Percentiles rank a stretch among this genome's conserved stretches.
These are phyloP conservation scores for Vicia sativa DNA, from an alignment of 306 rosid species.

Conservation along the genomic window DNA sequence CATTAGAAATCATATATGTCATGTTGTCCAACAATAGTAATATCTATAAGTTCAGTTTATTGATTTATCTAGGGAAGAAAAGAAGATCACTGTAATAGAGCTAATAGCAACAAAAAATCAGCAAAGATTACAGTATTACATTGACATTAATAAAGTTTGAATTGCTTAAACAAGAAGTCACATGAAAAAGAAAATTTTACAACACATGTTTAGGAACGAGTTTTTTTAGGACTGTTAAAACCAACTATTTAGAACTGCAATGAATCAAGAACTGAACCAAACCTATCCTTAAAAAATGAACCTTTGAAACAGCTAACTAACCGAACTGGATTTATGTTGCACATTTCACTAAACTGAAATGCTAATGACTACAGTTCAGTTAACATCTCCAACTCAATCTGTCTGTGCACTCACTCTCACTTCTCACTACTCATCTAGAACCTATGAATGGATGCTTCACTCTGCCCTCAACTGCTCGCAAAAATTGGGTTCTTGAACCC, in stretches of 20 bases:
- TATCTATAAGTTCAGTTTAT: no score
- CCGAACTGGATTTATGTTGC: neutral
- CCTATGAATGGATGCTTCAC: neutral
- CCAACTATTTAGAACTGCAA: neutral
- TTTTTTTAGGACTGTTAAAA: neutral
- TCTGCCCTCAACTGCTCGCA: neutral
- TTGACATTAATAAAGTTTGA: no score
- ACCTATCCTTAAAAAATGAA: neutral
- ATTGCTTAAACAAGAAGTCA: conserved; percentile 1
- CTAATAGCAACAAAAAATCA: no score
- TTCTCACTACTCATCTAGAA: neutral
- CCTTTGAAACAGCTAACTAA: neutral
- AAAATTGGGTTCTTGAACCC: neutral
- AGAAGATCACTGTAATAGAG: no score
- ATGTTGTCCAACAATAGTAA: no score
- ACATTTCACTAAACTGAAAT: neutral
- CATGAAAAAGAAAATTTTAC: neutral
- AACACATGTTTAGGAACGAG: neutral
- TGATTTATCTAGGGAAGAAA: no score
- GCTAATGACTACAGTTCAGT: conserved; percentile 1
- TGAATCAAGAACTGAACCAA: neutral
- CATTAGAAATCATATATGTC: no score
- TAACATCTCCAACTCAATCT: neutral
- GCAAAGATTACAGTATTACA: no score
- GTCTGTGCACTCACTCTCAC: neutral